Conservation (phyloP, 495 filamentous ascomycete species). For the Aspergillus asperescens region DNA sequence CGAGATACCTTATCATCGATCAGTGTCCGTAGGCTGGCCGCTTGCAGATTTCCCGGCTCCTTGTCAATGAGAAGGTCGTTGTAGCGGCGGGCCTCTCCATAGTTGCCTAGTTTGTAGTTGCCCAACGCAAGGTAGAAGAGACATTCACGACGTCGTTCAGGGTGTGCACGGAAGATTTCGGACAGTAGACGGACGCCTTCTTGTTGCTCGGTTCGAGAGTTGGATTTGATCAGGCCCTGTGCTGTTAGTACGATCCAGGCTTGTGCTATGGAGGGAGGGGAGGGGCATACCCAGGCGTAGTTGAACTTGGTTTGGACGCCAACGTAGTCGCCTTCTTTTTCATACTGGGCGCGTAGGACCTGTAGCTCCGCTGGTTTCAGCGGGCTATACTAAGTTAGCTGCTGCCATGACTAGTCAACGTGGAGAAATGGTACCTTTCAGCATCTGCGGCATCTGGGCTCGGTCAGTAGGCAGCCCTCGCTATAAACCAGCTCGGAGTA, state of each 20-base stretch:
- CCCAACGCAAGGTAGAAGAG: conserved; percentile 95
- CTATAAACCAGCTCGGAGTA: conserved; percentile 20
- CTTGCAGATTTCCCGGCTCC: conserved; percentile 86
- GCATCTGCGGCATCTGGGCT: conserved; percentile 88
- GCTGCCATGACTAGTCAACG: not conserved
- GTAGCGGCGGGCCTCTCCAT: conserved; percentile 86
- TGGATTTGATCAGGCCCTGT: conserved; percentile 92
- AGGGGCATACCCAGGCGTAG: conserved; percentile 79
- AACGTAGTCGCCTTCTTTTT: conserved; percentile 93
- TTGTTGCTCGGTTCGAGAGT: conserved; percentile 78
- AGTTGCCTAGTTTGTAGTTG: conserved; percentile 97
- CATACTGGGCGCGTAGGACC: conserved; percentile 87
- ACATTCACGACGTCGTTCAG: conserved; percentile 90
- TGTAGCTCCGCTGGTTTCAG: conserved; percentile 84
- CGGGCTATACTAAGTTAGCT: conserved; percentile 50
- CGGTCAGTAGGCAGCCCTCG: conserved; percentile 14
- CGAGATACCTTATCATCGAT: conserved; percentile 95
- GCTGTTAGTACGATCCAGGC: not conserved
- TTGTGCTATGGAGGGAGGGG: not conserved
- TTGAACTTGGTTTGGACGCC: conserved; percentile 99
- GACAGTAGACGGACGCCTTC: conserved; percentile 89
- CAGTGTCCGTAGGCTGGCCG: conserved; percentile 70
- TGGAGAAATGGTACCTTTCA: conserved; percentile 67
- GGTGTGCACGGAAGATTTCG: conserved; percentile 90
- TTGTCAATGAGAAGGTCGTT: conserved; percentile 87